Evolutionary conservation across 2,329 filamentous ascomycete genomes (phyloP).

Genomic region (Phoma sp.): DNA sequence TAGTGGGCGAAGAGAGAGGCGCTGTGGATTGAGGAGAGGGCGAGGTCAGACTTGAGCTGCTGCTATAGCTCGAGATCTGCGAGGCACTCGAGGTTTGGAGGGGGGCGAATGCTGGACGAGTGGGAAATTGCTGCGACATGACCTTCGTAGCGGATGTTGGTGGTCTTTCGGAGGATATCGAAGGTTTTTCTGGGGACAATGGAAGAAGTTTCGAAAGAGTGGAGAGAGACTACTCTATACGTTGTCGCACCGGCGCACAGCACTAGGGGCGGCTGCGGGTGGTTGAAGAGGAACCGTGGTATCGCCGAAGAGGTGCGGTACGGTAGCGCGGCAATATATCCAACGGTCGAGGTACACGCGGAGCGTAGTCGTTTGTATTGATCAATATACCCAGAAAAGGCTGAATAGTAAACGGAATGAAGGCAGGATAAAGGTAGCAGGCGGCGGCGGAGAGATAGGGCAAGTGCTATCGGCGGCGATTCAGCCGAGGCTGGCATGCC

Average conservation of each 20-base stretch:
- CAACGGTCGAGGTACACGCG: neutral
- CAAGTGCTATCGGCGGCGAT: conserved; percentile 11
- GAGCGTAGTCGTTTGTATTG: neutral
- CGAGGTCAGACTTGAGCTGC: conserved; percentile 49
- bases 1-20: conserved; percentile 45
- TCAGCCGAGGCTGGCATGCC: conserved; percentile 26
- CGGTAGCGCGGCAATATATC: conserved; percentile 1
- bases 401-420: conserved; percentile 6
- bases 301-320: conserved; percentile 9
- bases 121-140: conserved; percentile 25
- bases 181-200: conserved; percentile 12
- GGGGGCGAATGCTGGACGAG: conserved; percentile 46
- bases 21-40: conserved; percentile 43
- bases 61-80: conserved; percentile 49
- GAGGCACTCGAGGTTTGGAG: conserved; percentile 41
- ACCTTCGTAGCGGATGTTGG: conserved; percentile 27
- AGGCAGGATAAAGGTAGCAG: conserved; percentile 10
- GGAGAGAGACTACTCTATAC: conserved; percentile 9
- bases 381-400: conserved; percentile 14
- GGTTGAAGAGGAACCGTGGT: conserved; percentile 7
- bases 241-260: conserved; percentile 3
- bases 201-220: conserved; percentile 16
- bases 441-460: conserved; percentile 3
- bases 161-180: neutral
- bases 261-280: conserved; percentile 14